Evolutionary conservation across 495 filamentous ascomycete species (phyloP).

Genomic region (Thermochaetoides thermophila): DNA sequence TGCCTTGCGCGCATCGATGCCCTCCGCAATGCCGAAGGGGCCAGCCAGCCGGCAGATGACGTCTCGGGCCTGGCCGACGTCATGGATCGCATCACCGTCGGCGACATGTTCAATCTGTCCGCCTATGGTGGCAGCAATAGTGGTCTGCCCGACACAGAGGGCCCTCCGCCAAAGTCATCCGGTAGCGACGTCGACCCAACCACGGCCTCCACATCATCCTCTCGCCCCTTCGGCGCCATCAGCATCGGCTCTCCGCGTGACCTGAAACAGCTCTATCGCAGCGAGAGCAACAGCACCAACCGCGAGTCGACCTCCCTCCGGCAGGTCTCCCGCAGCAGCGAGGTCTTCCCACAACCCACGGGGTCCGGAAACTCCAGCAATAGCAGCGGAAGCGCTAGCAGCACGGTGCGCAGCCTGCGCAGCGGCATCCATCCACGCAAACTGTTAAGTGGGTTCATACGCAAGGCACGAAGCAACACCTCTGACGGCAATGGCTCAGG

Average conservation of each 20-base stretch:
- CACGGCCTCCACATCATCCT: too few relatives aligned
- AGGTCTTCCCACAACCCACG: slow-evolving; percentile 15
- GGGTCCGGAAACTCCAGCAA: not conserved
- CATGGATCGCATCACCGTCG: not conserved
- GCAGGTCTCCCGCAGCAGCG: slow-evolving; percentile 24
- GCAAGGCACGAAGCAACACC: slow-evolving; percentile 22
- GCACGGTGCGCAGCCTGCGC: slow-evolving; percentile 23
- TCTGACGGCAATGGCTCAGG: slow-evolving; percentile 12
- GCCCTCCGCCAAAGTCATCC: slow-evolving; percentile 28
- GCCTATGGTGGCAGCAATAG: slow-evolving; percentile 16
- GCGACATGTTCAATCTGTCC: slow-evolving; percentile 20
- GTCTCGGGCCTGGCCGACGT: slow-evolving; percentile 14
- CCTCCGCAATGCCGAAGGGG: slow-evolving; percentile 40
- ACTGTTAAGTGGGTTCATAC: slow-evolving; percentile 34
- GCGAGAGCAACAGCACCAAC: slow-evolving; percentile 7
- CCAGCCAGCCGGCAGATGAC: slow-evolving; percentile 44
- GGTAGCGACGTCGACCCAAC: slow-evolving; percentile 37
- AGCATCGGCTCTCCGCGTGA: slow-evolving; percentile 17
- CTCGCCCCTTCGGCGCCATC: slow-evolving; percentile 18
- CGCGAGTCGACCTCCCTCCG: slow-evolving; percentile 26
- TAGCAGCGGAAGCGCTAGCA: slow-evolving; percentile 7
- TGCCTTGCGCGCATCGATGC: slow-evolving; percentile 18
- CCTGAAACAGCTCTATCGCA: slow-evolving; percentile 18
- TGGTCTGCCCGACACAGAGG: slow-evolving; percentile 21
- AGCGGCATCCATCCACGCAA: slow-evolving; percentile 26